Conservation (phyloP, 345 rosid species). For the Cochlearia excelsa region DNA sequence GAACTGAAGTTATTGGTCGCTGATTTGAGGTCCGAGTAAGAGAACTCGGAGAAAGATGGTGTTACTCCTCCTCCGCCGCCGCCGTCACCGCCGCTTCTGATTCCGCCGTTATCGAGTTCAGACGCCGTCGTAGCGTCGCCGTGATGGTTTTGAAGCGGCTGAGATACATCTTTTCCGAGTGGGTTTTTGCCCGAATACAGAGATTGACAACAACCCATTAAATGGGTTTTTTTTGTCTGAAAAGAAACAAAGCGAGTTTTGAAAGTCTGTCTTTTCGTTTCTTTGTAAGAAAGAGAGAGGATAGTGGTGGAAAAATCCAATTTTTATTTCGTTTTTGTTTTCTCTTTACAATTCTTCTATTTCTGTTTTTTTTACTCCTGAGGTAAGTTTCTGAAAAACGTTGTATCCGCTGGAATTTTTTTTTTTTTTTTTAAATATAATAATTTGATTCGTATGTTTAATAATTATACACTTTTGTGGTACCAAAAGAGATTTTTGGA, state of each 20-base stretch:
- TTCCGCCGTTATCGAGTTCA: constrained; percentile 34
- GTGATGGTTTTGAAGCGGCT: constrained; percentile 34
- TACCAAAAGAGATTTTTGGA: constrained; percentile 32
- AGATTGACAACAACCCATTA: constrained; percentile 83
- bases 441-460: constrained; percentile 38
- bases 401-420: constrained; percentile 14
- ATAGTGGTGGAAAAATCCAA: constrained; percentile 13
- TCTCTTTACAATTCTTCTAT: background rate
- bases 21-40: constrained; percentile 58
- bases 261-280: constrained; percentile 37
- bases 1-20: constrained; percentile 72
- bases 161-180: constrained; percentile 39
- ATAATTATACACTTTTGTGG: constrained; percentile 32
- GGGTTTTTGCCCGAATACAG: constrained; percentile 45
- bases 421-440: background rate
- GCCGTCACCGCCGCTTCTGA: constrained; percentile 35
- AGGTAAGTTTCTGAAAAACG: constrained; percentile 28
- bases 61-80: constrained; percentile 30
- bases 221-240: background rate
- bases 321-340: constrained; percentile 6
- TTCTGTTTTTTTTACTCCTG: constrained; percentile 32
- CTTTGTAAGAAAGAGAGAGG: constrained; percentile 28
- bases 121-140: constrained; percentile 33
- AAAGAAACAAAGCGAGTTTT: constrained; percentile 7
- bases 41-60: constrained; percentile 65